phyloP scores from a whole-genome alignment of 2,329 filamentous ascomycete genomes.

The Fusarium avenaceum region DNA sequence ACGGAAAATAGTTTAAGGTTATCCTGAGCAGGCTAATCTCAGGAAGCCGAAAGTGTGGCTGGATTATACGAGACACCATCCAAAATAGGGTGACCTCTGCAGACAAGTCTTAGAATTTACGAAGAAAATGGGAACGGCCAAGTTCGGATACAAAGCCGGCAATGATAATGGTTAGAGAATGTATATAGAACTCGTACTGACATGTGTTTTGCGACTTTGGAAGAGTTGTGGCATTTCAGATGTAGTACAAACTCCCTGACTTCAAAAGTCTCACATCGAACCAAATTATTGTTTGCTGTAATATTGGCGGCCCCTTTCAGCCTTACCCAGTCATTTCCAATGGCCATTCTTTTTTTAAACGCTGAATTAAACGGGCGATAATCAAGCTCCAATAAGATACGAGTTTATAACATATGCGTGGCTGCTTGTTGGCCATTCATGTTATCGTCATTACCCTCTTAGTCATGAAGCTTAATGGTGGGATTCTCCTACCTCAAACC shows the following conservation, averaged over 20 bases:
- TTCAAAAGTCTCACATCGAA: too few species aligned
- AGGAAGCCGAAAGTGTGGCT: neutral
- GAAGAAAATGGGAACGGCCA: neutral
- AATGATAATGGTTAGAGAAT: neutral
- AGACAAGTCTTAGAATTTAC: neutral
- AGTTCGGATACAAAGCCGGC: too few species aligned
- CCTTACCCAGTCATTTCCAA: slow-evolving; percentile 1
- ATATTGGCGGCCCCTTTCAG: neutral
- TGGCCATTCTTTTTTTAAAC: neutral
- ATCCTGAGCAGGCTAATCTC: too few species aligned
- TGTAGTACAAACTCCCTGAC: too few species aligned
- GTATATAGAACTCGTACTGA: neutral
- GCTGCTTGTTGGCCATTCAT: neutral
- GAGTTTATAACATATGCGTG: neutral
- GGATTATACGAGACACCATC: neutral
- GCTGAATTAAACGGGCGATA: slow-evolving; percentile 1
- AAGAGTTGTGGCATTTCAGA: too few species aligned
- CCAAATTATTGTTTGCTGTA: too few species aligned
- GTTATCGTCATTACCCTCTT: neutral
- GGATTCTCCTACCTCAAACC: neutral
- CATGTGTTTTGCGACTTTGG: too few species aligned
- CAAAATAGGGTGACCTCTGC: neutral
- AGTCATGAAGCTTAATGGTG: slow-evolving; percentile 1
- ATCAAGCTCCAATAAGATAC: neutral
- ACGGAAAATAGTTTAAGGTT: neutral